Conservation (phyloP, 2,329 filamentous ascomycete species). For the Claviceps purpurea region DNA sequence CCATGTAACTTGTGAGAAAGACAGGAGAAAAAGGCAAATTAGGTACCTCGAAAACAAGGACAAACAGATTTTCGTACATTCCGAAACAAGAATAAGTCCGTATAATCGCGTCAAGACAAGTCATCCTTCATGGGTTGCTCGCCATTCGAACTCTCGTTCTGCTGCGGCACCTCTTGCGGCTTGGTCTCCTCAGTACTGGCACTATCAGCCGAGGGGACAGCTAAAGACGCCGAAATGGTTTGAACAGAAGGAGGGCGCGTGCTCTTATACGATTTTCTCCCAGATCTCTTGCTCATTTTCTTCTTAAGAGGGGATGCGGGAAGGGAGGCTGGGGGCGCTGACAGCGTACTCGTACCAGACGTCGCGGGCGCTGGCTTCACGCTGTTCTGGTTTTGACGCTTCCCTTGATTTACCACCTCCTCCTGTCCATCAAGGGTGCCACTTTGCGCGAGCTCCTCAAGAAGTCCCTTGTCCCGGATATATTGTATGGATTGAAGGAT, state of each 20-base stretch:
- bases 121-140: slow-evolving; percentile 20
- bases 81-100: not conserved
- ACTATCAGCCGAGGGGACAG: slow-evolving; percentile 18
- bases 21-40: not conserved
- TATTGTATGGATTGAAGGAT: slow-evolving; percentile 54
- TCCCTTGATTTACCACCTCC: slow-evolving; percentile 9
- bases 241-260: slow-evolving; percentile 1
- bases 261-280: not conserved
- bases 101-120: slow-evolving; percentile 13
- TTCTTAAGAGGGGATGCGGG: slow-evolving; percentile 22
- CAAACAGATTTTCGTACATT: not conserved
- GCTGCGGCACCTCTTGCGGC: slow-evolving; percentile 23
- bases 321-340: slow-evolving; percentile 24
- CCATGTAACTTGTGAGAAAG: not conserved
- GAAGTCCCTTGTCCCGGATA: slow-evolving; percentile 45
- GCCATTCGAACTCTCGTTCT: slow-evolving; percentile 21
- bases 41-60: not conserved
- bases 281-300: slow-evolving; percentile 11
- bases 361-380: slow-evolving; percentile 7
- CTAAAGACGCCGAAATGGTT: slow-evolving; percentile 19
- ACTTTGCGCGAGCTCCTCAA: slow-evolving; percentile 20
- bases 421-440: slow-evolving; percentile 3
- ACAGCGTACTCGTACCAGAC: slow-evolving; percentile 18
- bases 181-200: slow-evolving; percentile 18
- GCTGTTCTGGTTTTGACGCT: slow-evolving; percentile 2